Conservation (phyloP, 1,284 basidiomycete genomes). For the Ustilago sp. region DNA sequence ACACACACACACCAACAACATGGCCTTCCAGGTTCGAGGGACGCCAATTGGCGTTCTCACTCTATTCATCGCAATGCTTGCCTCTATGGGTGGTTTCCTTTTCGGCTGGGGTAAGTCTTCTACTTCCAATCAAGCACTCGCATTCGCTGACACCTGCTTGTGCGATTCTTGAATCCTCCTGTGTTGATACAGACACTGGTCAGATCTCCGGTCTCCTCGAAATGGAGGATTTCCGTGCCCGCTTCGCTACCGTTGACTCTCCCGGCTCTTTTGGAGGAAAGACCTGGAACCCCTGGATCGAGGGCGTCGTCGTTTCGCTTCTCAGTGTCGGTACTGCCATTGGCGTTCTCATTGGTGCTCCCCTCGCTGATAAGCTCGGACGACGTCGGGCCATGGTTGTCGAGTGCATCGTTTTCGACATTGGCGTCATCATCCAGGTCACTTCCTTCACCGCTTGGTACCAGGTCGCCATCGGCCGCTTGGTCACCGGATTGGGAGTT, state of each 20-base stretch:
- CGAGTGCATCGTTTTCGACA: slow-evolving; percentile 77
- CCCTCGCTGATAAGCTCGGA: slow-evolving; percentile 76
- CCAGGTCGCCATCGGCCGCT: slow-evolving; percentile 75
- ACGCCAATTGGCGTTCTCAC: slow-evolving; percentile 71
- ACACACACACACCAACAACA: slow-evolving; percentile 6
- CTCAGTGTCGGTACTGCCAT: slow-evolving; percentile 72
- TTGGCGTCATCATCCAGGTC: slow-evolving; percentile 77
- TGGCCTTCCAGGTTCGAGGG: slow-evolving; percentile 53
- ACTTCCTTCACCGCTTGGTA: slow-evolving; percentile 67
- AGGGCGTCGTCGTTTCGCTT: slow-evolving; percentile 77
- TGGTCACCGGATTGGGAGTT: slow-evolving; percentile 73
- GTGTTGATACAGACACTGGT: slow-evolving; percentile 74
- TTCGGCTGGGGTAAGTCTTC: slow-evolving; percentile 72
- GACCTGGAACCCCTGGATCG: slow-evolving; percentile 64
- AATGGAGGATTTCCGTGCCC: slow-evolving; percentile 79
- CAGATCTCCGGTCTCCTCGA: slow-evolving; percentile 82
- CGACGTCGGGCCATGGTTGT: slow-evolving; percentile 78
- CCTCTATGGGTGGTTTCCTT: slow-evolving; percentile 83
- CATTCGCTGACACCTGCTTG: neutral
- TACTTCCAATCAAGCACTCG: neutral
- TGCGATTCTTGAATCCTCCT: neutral
- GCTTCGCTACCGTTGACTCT: slow-evolving; percentile 72
- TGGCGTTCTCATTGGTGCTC: slow-evolving; percentile 65
- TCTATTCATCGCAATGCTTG: slow-evolving; percentile 77
- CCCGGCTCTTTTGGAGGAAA: slow-evolving; percentile 24